A percentile compares a stretch with the other conserved stretches of the same genome.
Conservation (phyloP, 768 basidiomycete genomes). For the Russula sp. region DNA sequence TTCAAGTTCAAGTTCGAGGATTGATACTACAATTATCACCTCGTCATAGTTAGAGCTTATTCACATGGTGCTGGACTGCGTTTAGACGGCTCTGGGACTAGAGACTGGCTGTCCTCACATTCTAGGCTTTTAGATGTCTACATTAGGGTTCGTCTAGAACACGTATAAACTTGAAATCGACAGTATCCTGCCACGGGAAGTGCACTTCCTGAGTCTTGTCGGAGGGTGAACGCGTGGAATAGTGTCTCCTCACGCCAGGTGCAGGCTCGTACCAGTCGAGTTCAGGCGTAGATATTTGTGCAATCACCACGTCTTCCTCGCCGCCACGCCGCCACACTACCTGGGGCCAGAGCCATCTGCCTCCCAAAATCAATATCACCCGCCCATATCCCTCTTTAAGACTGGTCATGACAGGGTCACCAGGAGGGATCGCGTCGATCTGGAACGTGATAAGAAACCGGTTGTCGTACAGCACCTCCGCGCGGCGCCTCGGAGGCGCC, state of each 20-base stretch:
- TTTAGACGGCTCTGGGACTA: neutral
- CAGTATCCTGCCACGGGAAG: constrained; percentile 9
- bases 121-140: neutral
- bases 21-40: constrained; percentile 23
- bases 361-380: constrained; percentile 35
- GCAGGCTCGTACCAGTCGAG: constrained; percentile 18
- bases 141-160: constrained; percentile 21
- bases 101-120: neutral
- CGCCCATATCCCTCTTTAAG: constrained; percentile 21
- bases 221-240: neutral
- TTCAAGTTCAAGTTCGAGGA: constrained; percentile 87
- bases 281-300: constrained; percentile 11
- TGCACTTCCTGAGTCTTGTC: neutral
- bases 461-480: constrained; percentile 54
- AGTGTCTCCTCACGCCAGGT: constrained; percentile 4
- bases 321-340: constrained; percentile 30
- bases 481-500: constrained; percentile 21
- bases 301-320: constrained; percentile 17
- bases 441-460: constrained; percentile 54
- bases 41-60: neutral
- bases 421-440: constrained; percentile 37
- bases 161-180: constrained; percentile 23
- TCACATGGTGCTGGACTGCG: neutral
- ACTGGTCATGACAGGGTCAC: constrained; percentile 31
- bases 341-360: constrained; percentile 45